Base-by-base conservation (phyloP, 208 protist species). In the Kentomonas sorsogonicus region DNA sequence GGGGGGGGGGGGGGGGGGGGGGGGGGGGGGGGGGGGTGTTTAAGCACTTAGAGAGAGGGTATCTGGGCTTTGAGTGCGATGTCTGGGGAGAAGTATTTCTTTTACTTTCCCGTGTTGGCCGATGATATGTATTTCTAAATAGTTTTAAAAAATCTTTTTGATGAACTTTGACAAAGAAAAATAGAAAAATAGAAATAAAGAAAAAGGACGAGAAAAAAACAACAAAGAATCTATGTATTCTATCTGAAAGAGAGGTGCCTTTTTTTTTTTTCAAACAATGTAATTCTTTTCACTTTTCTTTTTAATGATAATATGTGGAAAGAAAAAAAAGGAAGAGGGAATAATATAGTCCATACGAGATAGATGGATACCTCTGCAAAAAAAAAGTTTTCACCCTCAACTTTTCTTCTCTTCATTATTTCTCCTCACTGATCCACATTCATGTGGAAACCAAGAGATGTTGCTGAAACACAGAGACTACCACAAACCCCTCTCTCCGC, bases 181-280 rank as follows among this genome's bases (percentile, higher is more conserved):
- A 50, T 41, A 36, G 41, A 31, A 25, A 3, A 39, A 70, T 33
- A 65, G 18, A 50, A 60, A 41, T 34, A 15, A 59, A 58, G 27
- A 31, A 25, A 64, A 29, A 18, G 1, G 25, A 29, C 16, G 33
- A 27, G 38, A 23, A 48, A 60, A 62, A 43, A 29, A 62, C 23
- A 23, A 71, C 60, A 59, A n/a, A 22, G 7, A 23, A 9, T 48
- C n/a, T 36, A 46, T 11, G 38, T 41, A 41, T 41, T 41, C 38
- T 41, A 41, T 41, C 11, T 41, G n/a, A 50, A 41, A 40, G 11
- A 55, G 6, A 52, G 23, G 26, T 41, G 51, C 33, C 18, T 56
- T 59, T 50, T 59, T 50, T 36, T 51, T 39, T 25, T 5, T 64
- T 60, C 29, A 50, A 50, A 50, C 6, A 53, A 30, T 13, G 29